Base-by-base conservation (phyloP, 2,329 filamentous ascomycete species). In the Fusarium pininemorale region DNA sequence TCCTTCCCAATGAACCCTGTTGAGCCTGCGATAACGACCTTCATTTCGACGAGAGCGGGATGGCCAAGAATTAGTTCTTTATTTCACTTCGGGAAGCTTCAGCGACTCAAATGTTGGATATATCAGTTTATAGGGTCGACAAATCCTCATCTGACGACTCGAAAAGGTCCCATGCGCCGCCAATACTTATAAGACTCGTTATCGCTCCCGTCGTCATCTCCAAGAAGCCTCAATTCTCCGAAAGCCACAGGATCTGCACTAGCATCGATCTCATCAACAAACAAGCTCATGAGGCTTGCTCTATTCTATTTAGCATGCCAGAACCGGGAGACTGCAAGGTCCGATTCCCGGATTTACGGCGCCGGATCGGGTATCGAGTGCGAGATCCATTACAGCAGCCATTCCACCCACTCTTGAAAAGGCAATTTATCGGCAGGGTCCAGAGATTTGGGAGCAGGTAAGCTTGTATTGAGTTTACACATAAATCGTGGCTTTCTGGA, bases 1-100 rank as follows among this genome's bases (percentile, higher is more conserved):
- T 87, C 85, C 41, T 74, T 80, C 42, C 79, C 85, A 5, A 87
- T 79, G 45, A 82, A 84, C 60, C 85, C 85, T 1, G 82, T 85
- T 8, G 83, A 82, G 5, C 85, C 85, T 16, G 81, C 78, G 22
- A 86, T 75, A 30, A 86, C 81, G 45, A 86, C 75, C 68, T 85
- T 87, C 84, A 86, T 86, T 4, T 6, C 35, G 44, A 41, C 8
- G 28, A 28, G 28, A 28, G 28, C 28, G 28, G 8, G 28, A 28
- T 28, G 28, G 28, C 3, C 28, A 28, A 28, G 7, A 3, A 28
- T 28, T 7, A 7, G 7, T 28, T 9, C 3, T 28, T 28, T 28
- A 28, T 28, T 8, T 28, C 28, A 9, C 28, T 28, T 8, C 28
- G 28, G 28, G 28, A 28, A 28, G 28, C 28, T 28, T 28, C 32